Evolutionary conservation across 2,329 filamentous ascomycete species (phyloP).

Genomic region (Paecilomyces variotii): DNA sequence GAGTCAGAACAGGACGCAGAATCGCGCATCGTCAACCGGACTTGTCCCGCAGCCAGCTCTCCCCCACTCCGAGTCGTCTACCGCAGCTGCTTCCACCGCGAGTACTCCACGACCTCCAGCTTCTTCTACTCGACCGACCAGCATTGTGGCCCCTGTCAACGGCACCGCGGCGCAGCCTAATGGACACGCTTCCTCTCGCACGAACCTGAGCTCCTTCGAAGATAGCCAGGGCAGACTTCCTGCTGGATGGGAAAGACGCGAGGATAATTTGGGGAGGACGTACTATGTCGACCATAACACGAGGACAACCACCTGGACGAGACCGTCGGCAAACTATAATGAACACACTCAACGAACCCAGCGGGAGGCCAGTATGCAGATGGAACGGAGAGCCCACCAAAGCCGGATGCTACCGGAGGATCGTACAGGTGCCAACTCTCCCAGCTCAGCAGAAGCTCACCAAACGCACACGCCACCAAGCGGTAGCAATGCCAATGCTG

Average conservation of each 20-base stretch:
- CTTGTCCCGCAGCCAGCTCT: slow-evolving; percentile 26
- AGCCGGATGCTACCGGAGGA: slow-evolving; percentile 94
- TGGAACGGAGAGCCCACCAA: slow-evolving; percentile 88
- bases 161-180: slow-evolving; percentile 30
- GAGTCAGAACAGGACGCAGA: slow-evolving; percentile 28
- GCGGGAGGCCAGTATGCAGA: slow-evolving; percentile 82
- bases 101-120: slow-evolving; percentile 27
- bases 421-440: slow-evolving; percentile 85
- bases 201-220: slow-evolving; percentile 82
- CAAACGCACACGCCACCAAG: slow-evolving; percentile 37
- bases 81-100: slow-evolving; percentile 24
- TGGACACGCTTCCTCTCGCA: slow-evolving; percentile 32
- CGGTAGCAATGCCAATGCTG: slow-evolving; percentile 44
- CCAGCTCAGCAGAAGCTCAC: slow-evolving; percentile 56
- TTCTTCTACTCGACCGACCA: slow-evolving; percentile 27
- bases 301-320: slow-evolving; percentile 90
- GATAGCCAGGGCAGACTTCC: slow-evolving; percentile 90
- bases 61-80: slow-evolving; percentile 20
- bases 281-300: slow-evolving; percentile 99
- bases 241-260: slow-evolving; percentile 88
- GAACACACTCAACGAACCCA: slow-evolving; percentile 68
- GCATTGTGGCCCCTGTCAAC: slow-evolving; percentile 32
- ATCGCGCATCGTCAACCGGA: slow-evolving; percentile 30
- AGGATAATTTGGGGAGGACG: slow-evolving; percentile 88
- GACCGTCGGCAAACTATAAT: slow-evolving; percentile 72